Base-by-base conservation (phyloP, 345 rosid genomes). In the Eucalyptus tenuipes region DNA sequence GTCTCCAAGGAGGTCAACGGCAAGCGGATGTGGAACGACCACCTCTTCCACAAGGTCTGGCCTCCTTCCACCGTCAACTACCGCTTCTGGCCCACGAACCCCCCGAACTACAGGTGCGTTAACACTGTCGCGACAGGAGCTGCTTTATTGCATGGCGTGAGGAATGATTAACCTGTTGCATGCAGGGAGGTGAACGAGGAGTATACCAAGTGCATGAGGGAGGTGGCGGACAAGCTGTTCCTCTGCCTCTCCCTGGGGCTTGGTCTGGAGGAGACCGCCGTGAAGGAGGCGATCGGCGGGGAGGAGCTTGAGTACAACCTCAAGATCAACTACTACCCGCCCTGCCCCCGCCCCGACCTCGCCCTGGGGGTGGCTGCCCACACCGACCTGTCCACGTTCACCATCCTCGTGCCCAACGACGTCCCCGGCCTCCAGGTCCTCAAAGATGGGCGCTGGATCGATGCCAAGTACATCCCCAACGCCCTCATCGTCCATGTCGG, bases 271-370 rank as follows among this genome's bases (percentile, higher is more conserved):
- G 92, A 90, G 48, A 86, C 91, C 2, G 97, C 85, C 10, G 29
- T 98, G 33, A 93, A 89, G 88, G 93, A 92, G 82, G 97, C 94
- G 8, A 86, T 90, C 0, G 99, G 99, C 4, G 99, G 98, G 3
- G 98, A 95, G 1, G 89, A 91, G 80, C 53, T 93, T 7, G 95
- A 93, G 64, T 98, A 94, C 89, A 79, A 97, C 93, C 89, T 97
- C 89, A 97, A 98, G 90, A 98, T 98, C 5, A 96, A 96, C 84
- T 98, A 95, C 42, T 97, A 96, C 84, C 98, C 99, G 13, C 98
- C 98, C 6, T 97, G 99, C 75, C 99, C 99, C 25, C 93, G 98
- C 4, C 99, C 99, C 1, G 99, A 97, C 90, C 93, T 96, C 17
- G 89, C 96, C 0, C 95, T 96, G 20, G 99, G 99, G 2, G 99